Conservation (phyloP, 2,329 filamentous ascomycete species). For the Nemania sp. region DNA sequence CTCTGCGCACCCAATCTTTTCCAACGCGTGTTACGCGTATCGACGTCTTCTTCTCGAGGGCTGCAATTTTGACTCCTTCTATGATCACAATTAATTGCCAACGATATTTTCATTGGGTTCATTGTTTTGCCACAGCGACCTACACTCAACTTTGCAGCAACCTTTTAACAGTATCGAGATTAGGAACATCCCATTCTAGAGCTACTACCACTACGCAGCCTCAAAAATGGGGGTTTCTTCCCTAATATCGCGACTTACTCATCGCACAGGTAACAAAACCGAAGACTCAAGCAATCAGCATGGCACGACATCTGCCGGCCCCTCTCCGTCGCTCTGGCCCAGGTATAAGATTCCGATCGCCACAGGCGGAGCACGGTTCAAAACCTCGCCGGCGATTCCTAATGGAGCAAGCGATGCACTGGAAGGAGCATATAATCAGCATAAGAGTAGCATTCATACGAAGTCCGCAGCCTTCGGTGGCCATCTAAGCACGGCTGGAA, state of each 20-base stretch:
- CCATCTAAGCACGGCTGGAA: neutral
- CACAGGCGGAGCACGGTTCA: slow-evolving; percentile 1
- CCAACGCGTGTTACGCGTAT: neutral
- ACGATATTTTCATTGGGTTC: no score
- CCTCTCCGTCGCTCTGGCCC: slow-evolving; percentile 25
- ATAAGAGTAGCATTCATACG: neutral
- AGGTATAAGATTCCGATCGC: slow-evolving; percentile 4
- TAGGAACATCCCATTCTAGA: neutral
- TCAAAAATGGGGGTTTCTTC: neutral
- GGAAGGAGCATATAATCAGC: neutral
- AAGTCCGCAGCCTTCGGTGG: neutral
- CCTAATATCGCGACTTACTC: neutral
- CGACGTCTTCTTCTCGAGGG: neutral
- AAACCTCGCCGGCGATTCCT: neutral
- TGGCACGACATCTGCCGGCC: slow-evolving; percentile 1
- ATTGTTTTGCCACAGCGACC: no score
- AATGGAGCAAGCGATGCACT: neutral
- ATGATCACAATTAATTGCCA: neutral
- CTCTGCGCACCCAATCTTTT: neutral
- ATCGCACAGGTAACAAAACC: neutral
- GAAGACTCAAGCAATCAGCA: neutral
- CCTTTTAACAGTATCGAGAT: neutral
- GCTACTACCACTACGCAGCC: neutral
- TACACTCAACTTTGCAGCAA: no score
- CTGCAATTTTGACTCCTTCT: neutral